These are phyloP conservation scores for Backusella westeae DNA, from an alignment of 192 early-diverging fungal genomes.

Conservation along the genomic window DNA sequence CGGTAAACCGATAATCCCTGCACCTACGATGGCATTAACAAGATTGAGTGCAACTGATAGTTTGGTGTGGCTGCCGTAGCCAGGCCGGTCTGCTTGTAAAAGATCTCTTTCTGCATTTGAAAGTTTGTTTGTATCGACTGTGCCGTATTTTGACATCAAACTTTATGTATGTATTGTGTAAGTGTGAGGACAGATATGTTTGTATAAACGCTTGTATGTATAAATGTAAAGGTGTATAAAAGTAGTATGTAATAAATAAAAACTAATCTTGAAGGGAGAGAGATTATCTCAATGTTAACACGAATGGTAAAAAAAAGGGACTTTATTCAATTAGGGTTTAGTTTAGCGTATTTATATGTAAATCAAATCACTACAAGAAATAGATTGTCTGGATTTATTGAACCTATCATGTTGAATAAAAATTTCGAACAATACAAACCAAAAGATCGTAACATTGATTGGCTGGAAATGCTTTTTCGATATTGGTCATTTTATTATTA, in stretches of 20 bases:
- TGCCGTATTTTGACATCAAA: background rate
- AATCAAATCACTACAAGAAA: background rate
- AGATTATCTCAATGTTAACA: background rate
- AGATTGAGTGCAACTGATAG: slow-evolving; percentile 57
- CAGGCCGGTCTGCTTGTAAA: slow-evolving; percentile 39
- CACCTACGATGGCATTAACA: slow-evolving; percentile 69
- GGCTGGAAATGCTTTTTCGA: background rate
- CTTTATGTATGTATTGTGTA: background rate
- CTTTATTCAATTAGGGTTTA: background rate
- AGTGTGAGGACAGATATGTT: background rate
- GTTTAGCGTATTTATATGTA: background rate
- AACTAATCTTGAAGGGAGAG: background rate
- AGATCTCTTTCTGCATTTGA: slow-evolving; percentile 26
- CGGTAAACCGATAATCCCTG: slow-evolving; percentile 59
- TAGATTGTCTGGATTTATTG: background rate
- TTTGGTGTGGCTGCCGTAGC: slow-evolving; percentile 37
- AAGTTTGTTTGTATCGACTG: background rate
- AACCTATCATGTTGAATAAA: slow-evolving; percentile 1
- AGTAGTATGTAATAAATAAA: background rate
- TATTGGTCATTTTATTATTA: background rate
- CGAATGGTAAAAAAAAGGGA: background rate
- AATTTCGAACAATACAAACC: background rate
- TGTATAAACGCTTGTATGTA: background rate
- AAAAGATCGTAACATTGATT: slow-evolving; percentile 8
- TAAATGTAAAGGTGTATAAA: background rate